phyloP scores from a whole-genome alignment of 2,329 filamentous ascomycete genomes.

The Calonectria hawksworthii region DNA sequence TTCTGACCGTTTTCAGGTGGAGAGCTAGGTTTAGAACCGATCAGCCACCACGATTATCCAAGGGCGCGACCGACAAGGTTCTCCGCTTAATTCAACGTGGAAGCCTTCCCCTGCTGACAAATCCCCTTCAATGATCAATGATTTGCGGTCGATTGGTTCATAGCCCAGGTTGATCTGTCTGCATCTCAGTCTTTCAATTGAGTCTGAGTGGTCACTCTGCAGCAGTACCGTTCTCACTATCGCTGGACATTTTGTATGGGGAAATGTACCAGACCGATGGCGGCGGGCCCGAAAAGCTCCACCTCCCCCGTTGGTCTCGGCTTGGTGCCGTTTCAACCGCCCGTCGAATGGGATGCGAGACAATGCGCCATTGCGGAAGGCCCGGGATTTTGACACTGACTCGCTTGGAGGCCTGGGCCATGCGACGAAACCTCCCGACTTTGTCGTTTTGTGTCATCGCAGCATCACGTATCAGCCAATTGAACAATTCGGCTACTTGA shows the following conservation, averaged over 20 bases:
- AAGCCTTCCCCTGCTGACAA: not conserved
- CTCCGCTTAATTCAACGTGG: not conserved
- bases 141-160: too few species aligned
- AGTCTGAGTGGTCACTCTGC: not conserved
- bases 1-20: not conserved
- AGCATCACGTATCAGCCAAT: not conserved
- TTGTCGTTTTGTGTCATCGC: not conserved
- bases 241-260: not conserved
- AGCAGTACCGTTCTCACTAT: not conserved
- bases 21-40: not conserved
- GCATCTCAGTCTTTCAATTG: not conserved
- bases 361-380: not conserved
- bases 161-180: not conserved
- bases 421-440: not conserved
- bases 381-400: not conserved
- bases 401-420: not conserved
- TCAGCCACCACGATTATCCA: not conserved
- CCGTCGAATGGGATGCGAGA: not conserved
- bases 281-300: not conserved
- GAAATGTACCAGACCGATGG: not conserved
- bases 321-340: not conserved
- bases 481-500: not conserved
- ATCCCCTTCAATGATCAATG: not conserved
- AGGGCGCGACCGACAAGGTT: not conserved
- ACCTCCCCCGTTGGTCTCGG: not conserved